phyloP scores from a whole-genome alignment of 2,329 filamentous ascomycete species.

The Dichotomopilus funicola region DNA sequence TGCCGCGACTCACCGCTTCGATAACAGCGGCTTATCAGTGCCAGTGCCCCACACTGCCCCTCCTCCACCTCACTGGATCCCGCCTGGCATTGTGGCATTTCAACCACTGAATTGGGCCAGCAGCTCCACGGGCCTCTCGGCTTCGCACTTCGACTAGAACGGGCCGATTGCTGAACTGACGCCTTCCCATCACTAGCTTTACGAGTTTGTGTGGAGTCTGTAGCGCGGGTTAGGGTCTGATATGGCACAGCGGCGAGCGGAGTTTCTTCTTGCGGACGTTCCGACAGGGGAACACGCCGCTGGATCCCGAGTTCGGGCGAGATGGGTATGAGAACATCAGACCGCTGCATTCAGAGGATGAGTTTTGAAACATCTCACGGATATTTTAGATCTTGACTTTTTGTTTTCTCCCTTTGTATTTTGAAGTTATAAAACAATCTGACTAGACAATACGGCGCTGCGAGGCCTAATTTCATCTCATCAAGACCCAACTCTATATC shows the following conservation, averaged over 20 bases:
- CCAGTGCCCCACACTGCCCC: conserved; percentile 13
- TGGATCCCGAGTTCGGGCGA: no score
- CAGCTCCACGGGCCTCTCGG: not conserved
- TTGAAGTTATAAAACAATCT: no score
- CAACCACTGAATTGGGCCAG: not conserved
- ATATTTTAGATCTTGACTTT: no score
- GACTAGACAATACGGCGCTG: no score
- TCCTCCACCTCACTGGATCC: not conserved
- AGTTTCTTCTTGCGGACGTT: not conserved
- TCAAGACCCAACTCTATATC: no score
- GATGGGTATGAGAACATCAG: no score
- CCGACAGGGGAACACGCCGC: not conserved
- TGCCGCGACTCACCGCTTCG: conserved; percentile 23
- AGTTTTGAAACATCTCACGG: no score
- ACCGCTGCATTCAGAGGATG: no score
- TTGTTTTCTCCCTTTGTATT: no score
- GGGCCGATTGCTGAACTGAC: conserved; percentile 1
- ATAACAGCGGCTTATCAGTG: conserved; percentile 18
- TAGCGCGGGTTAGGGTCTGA: conserved; percentile 9
- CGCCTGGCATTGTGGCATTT: not conserved
- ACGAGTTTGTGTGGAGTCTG: not conserved
- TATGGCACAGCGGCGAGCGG: conserved; percentile 3
- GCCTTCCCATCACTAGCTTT: no score
- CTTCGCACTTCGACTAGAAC: not conserved
- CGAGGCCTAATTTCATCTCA: no score